Evolutionary conservation across 2,329 filamentous ascomycete species (phyloP).

Genomic region (Beauveria sp.): DNA sequence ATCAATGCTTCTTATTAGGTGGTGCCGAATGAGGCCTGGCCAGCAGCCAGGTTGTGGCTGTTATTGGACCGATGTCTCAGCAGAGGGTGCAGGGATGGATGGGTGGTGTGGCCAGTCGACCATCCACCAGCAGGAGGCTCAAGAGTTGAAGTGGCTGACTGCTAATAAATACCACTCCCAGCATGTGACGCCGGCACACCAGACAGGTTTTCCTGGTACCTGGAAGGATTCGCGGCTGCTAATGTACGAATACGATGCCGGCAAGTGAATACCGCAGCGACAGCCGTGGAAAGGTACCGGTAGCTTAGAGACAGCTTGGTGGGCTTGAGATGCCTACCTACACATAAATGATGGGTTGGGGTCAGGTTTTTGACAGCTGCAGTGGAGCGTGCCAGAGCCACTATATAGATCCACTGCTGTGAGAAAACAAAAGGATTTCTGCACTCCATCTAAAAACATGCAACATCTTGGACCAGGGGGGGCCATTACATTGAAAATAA

Average conservation of each 20-base stretch:
- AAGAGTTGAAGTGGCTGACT: neutral
- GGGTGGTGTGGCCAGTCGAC: neutral
- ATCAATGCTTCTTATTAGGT: neutral
- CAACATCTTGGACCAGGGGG: neutral
- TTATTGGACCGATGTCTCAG: neutral
- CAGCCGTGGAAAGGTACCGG: too few species aligned
- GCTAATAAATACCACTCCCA: neutral
- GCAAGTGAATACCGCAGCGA: neutral
- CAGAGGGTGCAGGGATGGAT: neutral
- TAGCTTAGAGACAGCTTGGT: too few species aligned
- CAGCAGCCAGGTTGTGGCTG: neutral
- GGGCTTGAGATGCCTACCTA: too few species aligned
- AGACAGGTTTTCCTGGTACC: neutral
- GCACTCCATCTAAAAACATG: neutral
- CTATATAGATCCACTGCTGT: neutral
- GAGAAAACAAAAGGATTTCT: neutral
- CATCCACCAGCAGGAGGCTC: neutral
- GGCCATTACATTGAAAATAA: too few species aligned
- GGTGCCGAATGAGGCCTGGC: neutral
- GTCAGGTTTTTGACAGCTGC: neutral
- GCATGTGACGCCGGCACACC: neutral
- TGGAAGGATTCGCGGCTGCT: neutral
- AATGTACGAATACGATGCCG: slow-evolving; percentile 6
- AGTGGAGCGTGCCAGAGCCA: neutral
- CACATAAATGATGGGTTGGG: neutral